phyloP scores from a whole-genome alignment of 768 basidiomycete species.

The Panaeolus cyanescens region DNA sequence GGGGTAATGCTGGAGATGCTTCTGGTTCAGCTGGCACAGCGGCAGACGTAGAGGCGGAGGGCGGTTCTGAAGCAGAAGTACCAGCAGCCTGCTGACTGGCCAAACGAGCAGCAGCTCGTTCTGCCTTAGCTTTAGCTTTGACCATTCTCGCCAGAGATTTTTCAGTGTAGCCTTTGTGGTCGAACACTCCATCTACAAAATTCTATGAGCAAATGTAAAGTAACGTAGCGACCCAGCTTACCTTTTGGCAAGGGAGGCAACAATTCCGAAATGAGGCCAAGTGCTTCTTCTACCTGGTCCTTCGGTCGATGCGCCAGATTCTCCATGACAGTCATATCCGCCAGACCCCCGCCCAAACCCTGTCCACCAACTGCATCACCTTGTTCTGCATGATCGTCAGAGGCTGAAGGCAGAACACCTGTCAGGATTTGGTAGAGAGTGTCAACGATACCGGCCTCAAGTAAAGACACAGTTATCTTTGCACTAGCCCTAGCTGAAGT shows the following conservation, averaged over 20 bases:
- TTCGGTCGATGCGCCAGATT: slow-evolving; percentile 95
- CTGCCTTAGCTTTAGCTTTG: slow-evolving; percentile 83
- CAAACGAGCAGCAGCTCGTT: slow-evolving; percentile 70
- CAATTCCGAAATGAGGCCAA: slow-evolving; percentile 87
- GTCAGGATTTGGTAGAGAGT: slow-evolving; percentile 95
- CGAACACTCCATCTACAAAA: slow-evolving; percentile 86
- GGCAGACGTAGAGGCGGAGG: slow-evolving; percentile 24
- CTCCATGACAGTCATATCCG: slow-evolving; percentile 98
- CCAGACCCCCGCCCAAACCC: slow-evolving; percentile 84
- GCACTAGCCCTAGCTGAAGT: slow-evolving; percentile 88
- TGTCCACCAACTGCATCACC: slow-evolving; percentile 65
- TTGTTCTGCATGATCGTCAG: slow-evolving; percentile 55
- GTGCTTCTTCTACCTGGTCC: slow-evolving; percentile 94
- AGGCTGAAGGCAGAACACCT: slow-evolving; percentile 81
- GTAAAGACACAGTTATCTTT: slow-evolving; percentile 79
- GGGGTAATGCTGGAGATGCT: slow-evolving; percentile 23
- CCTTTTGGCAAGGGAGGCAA: slow-evolving; percentile 94
- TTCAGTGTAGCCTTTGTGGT: slow-evolving; percentile 88
- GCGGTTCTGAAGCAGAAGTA: slow-evolving; percentile 10
- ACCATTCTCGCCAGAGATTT: slow-evolving; percentile 75
- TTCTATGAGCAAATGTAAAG: slow-evolving; percentile 6
- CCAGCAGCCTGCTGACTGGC: slow-evolving; percentile 36
- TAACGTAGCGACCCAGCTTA: slow-evolving; percentile 27
- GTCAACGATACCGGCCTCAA: slow-evolving; percentile 92
- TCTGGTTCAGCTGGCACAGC: slow-evolving; percentile 19